Evolutionary conservation across 495 filamentous ascomycete species (phyloP).

Genomic region (Aspergillus heteromorphus): DNA sequence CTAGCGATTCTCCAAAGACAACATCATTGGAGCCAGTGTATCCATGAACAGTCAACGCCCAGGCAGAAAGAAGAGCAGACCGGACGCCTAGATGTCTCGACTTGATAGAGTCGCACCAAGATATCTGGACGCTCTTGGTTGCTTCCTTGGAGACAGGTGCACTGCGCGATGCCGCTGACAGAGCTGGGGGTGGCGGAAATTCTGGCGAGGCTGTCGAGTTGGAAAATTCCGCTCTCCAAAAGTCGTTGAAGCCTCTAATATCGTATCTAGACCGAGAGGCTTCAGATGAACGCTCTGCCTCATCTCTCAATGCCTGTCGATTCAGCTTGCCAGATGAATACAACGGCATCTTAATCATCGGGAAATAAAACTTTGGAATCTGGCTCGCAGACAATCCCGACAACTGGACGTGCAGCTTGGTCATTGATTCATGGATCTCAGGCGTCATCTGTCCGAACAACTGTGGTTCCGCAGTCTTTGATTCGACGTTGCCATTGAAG

Average conservation of each 20-base stretch:
- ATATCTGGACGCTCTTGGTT: background rate
- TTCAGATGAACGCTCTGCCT: slow-evolving; percentile 15
- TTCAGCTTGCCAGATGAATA: slow-evolving; percentile 48
- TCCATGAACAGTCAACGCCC: slow-evolving; percentile 43
- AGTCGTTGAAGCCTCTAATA: slow-evolving; percentile 8
- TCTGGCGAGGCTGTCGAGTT: background rate
- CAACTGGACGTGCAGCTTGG: slow-evolving; percentile 22
- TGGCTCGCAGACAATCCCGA: slow-evolving; percentile 40
- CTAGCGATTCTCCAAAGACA: slow-evolving; percentile 46
- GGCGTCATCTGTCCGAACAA: slow-evolving; percentile 14
- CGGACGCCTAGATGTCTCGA: background rate
- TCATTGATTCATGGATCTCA: slow-evolving; percentile 14
- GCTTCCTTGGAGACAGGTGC: background rate
- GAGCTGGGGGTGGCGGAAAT: background rate
- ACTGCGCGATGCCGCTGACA: background rate
- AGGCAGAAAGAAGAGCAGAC: slow-evolving; percentile 48
- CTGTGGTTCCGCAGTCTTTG: background rate
- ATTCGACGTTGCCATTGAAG: slow-evolving; percentile 2
- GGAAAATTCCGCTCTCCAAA: slow-evolving; percentile 1
- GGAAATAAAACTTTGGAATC: slow-evolving; percentile 56
- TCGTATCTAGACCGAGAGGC: slow-evolving; percentile 4
- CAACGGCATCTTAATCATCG: slow-evolving; percentile 48
- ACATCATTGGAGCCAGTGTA: slow-evolving; percentile 42
- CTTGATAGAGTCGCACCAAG: slow-evolving; percentile 1
- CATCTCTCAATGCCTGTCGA: slow-evolving; percentile 17